A percentile compares a stretch with the other conserved stretches of the same genome.
phyloP scores from a whole-genome alignment of 129 eudicot genomes.

The Glebionis coronaria region DNA sequence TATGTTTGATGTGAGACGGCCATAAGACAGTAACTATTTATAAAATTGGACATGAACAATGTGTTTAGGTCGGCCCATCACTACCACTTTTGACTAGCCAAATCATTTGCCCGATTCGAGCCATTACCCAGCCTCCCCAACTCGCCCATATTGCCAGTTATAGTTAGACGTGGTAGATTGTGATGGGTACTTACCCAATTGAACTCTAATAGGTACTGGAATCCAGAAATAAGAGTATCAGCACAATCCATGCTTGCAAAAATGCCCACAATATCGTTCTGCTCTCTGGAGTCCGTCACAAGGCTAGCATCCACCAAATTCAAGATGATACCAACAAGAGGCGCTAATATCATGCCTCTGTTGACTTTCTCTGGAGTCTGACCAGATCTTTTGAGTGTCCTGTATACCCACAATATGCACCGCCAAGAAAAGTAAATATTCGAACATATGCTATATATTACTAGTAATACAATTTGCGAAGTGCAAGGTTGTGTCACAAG shows the following conservation, averaged over 20 bases:
- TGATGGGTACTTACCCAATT: constrained; percentile 69
- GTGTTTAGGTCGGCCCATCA: background rate
- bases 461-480: background rate
- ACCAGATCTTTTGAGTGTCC: constrained; percentile 75
- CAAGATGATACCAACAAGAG: constrained; percentile 83
- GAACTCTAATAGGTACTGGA: constrained; percentile 66
- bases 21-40: no score
- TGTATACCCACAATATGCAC: constrained; percentile 27
- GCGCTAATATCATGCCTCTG: constrained; percentile 94
- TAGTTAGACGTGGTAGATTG: constrained; percentile 2
- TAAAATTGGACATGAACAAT: no score
- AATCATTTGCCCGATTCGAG: background rate
- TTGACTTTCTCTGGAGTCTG: constrained; percentile 78
- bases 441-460: background rate
- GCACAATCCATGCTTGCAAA: constrained; percentile 96
- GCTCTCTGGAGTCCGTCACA: constrained; percentile 33
- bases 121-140: background rate
- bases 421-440: background rate
- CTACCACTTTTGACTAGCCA: background rate
- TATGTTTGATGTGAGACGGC: no score
- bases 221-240: constrained; percentile 72
- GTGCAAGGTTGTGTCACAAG: background rate
- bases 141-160: background rate
- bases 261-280: constrained; percentile 63
- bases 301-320: constrained; percentile 76